Percentiles rank a stretch among this genome's conserved stretches.
Conservation (phyloP, 345 rosid species). For the Gossypium australe region DNA sequence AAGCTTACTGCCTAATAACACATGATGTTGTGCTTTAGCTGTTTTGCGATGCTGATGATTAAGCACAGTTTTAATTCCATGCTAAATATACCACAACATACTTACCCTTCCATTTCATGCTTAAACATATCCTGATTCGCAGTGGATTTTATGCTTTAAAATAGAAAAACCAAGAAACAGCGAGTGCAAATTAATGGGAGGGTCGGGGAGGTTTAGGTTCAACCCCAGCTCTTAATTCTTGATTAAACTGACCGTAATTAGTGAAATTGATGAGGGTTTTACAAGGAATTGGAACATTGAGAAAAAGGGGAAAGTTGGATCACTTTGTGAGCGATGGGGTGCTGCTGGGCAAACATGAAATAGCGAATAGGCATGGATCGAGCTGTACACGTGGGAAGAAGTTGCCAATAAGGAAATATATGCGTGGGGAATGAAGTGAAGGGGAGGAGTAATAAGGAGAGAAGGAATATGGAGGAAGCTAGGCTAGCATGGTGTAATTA, state of each 20-base stretch:
- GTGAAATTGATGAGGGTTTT: neutral
- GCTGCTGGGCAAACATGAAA: conserved; percentile 15
- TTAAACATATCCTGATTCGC: neutral
- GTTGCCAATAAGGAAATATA: conserved; percentile 3
- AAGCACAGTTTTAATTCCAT: neutral
- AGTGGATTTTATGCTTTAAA: neutral
- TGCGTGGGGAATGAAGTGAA: neutral
- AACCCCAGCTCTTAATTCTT: neutral
- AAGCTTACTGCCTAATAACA: neutral
- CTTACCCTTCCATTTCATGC: neutral
- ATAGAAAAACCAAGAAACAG: neutral
- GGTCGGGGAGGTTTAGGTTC: neutral
- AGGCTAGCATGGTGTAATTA: conserved; percentile 1
- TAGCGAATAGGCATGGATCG: conserved; percentile 27
- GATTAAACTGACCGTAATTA: neutral
- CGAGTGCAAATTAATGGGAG: neutral
- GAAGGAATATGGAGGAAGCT: conserved; percentile 18
- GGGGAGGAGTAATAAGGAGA: conserved; percentile 15
- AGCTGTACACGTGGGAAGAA: conserved; percentile 61
- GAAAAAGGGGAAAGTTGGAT: too few species aligned
- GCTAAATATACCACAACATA: conserved; percentile 7
- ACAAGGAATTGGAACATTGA: neutral
- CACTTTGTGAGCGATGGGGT: neutral
- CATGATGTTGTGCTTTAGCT: conserved; percentile 4
- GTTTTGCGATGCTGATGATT: neutral